phyloP scores from a whole-genome alignment of 176 grass and related monocot genomes.

The Themeda triandra region DNA sequence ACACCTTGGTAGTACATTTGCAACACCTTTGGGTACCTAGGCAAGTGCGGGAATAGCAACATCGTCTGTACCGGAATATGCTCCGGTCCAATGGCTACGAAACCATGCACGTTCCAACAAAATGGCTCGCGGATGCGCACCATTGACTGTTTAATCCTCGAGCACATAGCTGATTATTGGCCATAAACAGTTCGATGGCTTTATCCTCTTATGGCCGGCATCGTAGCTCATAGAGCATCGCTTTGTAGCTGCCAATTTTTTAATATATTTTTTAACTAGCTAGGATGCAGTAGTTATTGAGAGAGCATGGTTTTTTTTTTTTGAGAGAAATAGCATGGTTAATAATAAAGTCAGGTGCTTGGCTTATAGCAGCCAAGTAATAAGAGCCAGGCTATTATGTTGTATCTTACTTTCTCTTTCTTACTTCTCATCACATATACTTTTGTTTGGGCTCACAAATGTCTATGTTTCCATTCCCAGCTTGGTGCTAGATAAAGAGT shows the following conservation, averaged over 20 bases:
- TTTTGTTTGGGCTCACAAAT: too few relatives aligned
- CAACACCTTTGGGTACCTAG: background rate
- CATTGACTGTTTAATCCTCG: constrained; percentile 27
- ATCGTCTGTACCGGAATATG: background rate
- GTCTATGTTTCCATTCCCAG: too few relatives aligned
- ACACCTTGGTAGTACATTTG: constrained; percentile 3
- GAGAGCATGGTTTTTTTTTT: too few relatives aligned
- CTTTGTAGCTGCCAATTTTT: background rate
- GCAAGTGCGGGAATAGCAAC: background rate
- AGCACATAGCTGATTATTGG: background rate
- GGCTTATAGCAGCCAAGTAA: too few relatives aligned
- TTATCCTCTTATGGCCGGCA: constrained; percentile 21
- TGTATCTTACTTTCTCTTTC: too few relatives aligned
- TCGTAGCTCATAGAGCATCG: background rate
- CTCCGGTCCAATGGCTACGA: constrained; percentile 29
- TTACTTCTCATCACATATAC: too few relatives aligned
- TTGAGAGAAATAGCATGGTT: too few relatives aligned
- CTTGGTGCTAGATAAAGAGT: too few relatives aligned
- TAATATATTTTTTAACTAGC: background rate
- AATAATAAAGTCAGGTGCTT: too few relatives aligned
- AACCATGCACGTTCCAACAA: constrained; percentile 29
- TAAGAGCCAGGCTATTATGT: too few relatives aligned
- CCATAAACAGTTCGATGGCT: background rate
- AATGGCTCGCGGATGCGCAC: constrained; percentile 3
- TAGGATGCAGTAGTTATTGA: background rate